A percentile compares a stretch with the other conserved stretches of the same genome.
phyloP scores from a whole-genome alignment of 2,329 filamentous ascomycete species.

The Fusarium torreyae region DNA sequence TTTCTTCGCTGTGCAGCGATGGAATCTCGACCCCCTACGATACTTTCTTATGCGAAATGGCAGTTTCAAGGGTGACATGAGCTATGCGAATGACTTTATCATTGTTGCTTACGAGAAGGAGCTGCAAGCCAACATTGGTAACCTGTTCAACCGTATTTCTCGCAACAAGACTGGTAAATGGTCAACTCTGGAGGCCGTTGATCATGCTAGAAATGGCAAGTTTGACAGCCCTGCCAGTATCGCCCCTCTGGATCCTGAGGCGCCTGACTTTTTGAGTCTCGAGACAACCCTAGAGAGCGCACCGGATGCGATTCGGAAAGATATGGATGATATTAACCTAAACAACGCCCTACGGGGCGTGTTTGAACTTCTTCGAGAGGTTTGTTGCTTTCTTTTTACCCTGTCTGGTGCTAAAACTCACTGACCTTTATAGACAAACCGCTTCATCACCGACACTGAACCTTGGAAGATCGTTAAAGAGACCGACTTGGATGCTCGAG shows the following conservation, averaged over 20 bases:
- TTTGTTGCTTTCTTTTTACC: slow-evolving; percentile 50
- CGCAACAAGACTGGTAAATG: slow-evolving; percentile 73
- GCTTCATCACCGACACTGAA: slow-evolving; percentile 69
- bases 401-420: not conserved
- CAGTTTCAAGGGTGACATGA: slow-evolving; percentile 81
- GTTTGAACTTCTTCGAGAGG: slow-evolving; percentile 73
- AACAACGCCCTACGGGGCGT: slow-evolving; percentile 76
- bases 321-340: slow-evolving; percentile 76
- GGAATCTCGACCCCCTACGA: slow-evolving; percentile 88
- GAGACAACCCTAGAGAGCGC: slow-evolving; percentile 46
- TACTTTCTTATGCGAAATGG: slow-evolving; percentile 90
- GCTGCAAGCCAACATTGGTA: slow-evolving; percentile 84
- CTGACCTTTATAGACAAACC: slow-evolving; percentile 55
- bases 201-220: slow-evolving; percentile 45
- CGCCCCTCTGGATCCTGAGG: not conserved
- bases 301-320: slow-evolving; percentile 57
- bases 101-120: slow-evolving; percentile 84
- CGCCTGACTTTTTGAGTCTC: slow-evolving; percentile 47
- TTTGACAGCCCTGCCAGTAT: slow-evolving; percentile 36
- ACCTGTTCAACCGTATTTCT: slow-evolving; percentile 80
- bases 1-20: slow-evolving; percentile 90
- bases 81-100: slow-evolving; percentile 87
- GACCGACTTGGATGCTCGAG: slow-evolving; percentile 52
- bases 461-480: slow-evolving; percentile 76
- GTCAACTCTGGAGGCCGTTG: slow-evolving; percentile 74